These are phyloP conservation scores for Ephemerocybe angulata DNA, from an alignment of 768 basidiomycete genomes.

Conservation along the genomic window DNA sequence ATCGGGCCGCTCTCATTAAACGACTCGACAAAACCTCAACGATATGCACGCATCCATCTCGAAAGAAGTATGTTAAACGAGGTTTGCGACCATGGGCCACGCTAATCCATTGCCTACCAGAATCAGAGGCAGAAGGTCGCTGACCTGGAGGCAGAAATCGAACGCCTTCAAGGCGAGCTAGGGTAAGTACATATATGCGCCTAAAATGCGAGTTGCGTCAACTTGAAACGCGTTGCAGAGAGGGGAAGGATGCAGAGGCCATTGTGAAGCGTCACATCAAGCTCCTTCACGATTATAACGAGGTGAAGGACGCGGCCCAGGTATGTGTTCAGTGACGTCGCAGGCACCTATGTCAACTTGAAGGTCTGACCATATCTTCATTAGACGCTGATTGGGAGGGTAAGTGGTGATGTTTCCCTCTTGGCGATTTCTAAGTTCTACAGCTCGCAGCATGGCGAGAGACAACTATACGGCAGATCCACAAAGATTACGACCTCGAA, in stretches of 20 bases:
- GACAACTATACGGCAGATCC: constrained; percentile 70
- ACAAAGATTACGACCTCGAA: constrained; percentile 64
- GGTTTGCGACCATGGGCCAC: neutral
- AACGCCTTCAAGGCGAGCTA: constrained; percentile 22
- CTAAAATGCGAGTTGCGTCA: too few relatives aligned
- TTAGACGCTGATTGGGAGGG: constrained; percentile 78
- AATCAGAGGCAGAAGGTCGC: constrained; percentile 23
- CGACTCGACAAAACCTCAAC: neutral
- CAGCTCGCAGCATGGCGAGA: constrained; percentile 72
- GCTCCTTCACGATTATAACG: constrained; percentile 72
- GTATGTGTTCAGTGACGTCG: constrained; percentile 28
- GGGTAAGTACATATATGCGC: constrained; percentile 17
- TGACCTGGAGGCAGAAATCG: constrained; percentile 25
- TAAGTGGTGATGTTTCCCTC: constrained; percentile 26
- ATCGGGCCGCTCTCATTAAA: neutral
- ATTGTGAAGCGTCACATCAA: constrained; percentile 67
- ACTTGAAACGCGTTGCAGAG: too few relatives aligned
- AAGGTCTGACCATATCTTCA: neutral
- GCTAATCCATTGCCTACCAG: constrained; percentile 9
- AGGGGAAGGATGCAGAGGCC: constrained; percentile 22
- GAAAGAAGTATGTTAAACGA: neutral
- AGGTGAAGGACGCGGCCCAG: constrained; percentile 82
- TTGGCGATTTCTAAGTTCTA: constrained; percentile 9
- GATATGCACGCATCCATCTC: neutral
- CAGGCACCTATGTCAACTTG: neutral